Conservation (phyloP, 106 monocot genomes). For the Dendrobium officinale region DNA sequence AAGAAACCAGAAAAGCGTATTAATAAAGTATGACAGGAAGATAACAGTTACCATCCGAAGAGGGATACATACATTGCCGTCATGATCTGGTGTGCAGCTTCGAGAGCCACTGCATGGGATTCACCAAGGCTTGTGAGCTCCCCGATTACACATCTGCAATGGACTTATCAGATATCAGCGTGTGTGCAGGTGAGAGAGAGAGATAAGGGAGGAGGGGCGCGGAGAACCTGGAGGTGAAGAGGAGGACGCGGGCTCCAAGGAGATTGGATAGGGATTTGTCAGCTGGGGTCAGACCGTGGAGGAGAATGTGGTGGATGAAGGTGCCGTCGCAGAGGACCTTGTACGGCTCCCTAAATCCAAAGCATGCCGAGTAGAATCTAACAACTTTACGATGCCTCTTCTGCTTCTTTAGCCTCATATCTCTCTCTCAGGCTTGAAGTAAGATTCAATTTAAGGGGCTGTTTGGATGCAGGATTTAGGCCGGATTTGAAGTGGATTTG, state of each 20-base stretch:
- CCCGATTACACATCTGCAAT: conserved; percentile 38
- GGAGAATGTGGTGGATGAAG: conserved; percentile 83
- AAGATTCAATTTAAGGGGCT: too few species aligned
- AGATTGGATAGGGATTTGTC: conserved; percentile 50
- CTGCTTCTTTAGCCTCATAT: conserved; percentile 92
- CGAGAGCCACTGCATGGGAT: conserved; percentile 31
- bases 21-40: not conserved
- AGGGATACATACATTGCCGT: conserved; percentile 38
- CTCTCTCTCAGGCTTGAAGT: not conserved
- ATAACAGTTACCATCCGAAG: not conserved
- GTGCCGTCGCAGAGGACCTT: conserved; percentile 91
- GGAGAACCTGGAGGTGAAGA: conserved; percentile 57
- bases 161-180: not conserved
- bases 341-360: conserved; percentile 92
- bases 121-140: conserved; percentile 74
- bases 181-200: not conserved
- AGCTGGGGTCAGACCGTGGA: conserved; percentile 53
- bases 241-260: conserved; percentile 41
- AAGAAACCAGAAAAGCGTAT: not conserved
- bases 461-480: too few species aligned
- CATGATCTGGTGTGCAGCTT: conserved; percentile 43
- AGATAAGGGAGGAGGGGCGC: not conserved
- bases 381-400: conserved; percentile 74
- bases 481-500: too few species aligned
- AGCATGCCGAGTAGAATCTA: conserved; percentile 73